Base-by-base conservation (phyloP, 495 filamentous ascomycete species). In the Xylaria curta region DNA sequence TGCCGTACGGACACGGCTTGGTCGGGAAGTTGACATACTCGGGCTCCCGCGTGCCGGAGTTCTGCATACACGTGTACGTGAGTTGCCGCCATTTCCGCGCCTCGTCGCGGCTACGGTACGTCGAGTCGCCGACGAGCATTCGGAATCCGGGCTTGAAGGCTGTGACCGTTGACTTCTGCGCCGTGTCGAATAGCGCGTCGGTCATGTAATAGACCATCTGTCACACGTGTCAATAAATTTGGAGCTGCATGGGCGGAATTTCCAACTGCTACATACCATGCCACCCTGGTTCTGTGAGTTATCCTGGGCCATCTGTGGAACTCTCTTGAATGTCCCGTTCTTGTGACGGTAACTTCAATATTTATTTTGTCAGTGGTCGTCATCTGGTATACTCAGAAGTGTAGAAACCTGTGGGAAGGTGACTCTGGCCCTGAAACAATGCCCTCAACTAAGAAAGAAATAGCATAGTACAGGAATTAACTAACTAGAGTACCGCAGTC, bases 121-220 rank as follows among this genome's bases (percentile, higher is more conserved):
- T 62, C 7, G 78, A 66, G 70, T 83, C 80, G 72, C 81, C 80
- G 63, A 83, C 76, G 15, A 83, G 78, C 81, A 83, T 81, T 59
- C 79, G 80, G 78, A 83, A 83, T n/a, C 85, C 83, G 31, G 83
- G 79, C 73, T 81, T 79, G 75, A 87, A 87, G 40, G 82, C 84
- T 0, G 85, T 86, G 31, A 85, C 80, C 19, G 76, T 83, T 7
- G 78, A 79, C 51, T 78, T 82, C 68, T 84, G 82, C 36, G 78
- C 80, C 47, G 82, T 85, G 68, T 82, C 81, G 72, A 84, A 84
- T 24, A 84, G 73, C 3, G 82, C 82, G 71, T 86, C 84, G 1
- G 80, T 76, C 82, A 85, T 87, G 76, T 87, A 87, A 72, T 87
- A 87, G 46, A 87, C 83, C 15, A 84, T 79, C 76, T 78, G 69